Base-by-base conservation (phyloP, 2,329 filamentous ascomycete species). In the Tricladium varicosporioides region DNA sequence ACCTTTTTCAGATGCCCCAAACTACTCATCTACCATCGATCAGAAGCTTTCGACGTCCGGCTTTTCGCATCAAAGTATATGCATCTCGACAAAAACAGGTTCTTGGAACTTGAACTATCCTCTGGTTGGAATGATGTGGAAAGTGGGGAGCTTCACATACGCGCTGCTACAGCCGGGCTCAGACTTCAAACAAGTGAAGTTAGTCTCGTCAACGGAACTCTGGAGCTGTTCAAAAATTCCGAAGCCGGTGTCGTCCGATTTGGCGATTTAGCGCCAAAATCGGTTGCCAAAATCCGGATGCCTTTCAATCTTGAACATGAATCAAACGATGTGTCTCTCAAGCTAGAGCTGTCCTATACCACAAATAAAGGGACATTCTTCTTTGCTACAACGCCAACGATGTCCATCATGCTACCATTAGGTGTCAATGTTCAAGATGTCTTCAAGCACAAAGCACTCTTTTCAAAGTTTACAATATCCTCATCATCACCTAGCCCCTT, bases 381-480 rank as follows among this genome's bases (percentile, higher is more conserved):
- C 53, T 88, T 87, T 69, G 80, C 84, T 14, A 82, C 81, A 14
- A 78, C 80, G 7, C 81, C 83, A 16, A 82, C 79, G 2, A 79
- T 95, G 16, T 81, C 86, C 2, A 87, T 94, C 1, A 82, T 88
- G 1, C 78, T 99, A 4, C 90, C 91, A 0, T 79, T 99, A 2
- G 92, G 93, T 2, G 94, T 99, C 60, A 97, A 97, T 63, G 94
- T 99, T 5, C 92, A 97, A 67, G 94, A 99, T 65, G 84, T 95
- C 27, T 97, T 97, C 77, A 96, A 96, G 70, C 85, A 91, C 61
- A 76, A 85, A 7, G 80, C 84, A 0, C 79, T 97, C 0, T 94
- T 94, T 68, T 97, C 92, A 0, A 87, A 88, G 9, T 99, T 99
- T 71, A 96, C 90, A 13, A 87, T 99, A 52, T 92, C 91, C 11